Conservation (phyloP, 768 basidiomycete genomes). For the Phallus indusiatus region DNA sequence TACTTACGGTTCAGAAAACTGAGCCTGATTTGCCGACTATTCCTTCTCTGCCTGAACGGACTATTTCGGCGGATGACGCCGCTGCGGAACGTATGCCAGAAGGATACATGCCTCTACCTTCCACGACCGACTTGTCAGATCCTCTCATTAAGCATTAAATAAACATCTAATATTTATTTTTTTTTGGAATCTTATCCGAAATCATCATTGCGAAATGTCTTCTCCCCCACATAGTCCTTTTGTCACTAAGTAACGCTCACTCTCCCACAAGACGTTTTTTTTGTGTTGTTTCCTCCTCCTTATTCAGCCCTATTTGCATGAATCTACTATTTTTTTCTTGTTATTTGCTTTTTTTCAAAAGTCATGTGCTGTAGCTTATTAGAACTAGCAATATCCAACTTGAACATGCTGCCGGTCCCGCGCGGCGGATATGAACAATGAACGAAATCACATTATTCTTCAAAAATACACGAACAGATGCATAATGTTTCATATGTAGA, state of each 20-base stretch:
- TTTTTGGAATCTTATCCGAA: not conserved
- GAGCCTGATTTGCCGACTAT: not conserved
- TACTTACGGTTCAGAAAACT: not conserved
- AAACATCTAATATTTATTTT: not conserved
- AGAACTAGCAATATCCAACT: not conserved
- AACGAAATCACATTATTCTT: not conserved
- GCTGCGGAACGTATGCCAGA: not conserved
- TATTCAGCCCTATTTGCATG: not conserved
- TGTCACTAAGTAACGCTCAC: not conserved
- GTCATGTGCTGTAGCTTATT: not conserved
- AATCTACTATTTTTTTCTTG: not conserved
- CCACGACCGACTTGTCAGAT: not conserved
- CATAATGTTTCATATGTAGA: not conserved
- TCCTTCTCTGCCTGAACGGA: not conserved
- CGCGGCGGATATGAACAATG: not conserved
- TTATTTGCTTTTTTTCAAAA: not conserved
- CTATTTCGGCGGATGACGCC: not conserved
- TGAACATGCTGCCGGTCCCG: too few relatives aligned
- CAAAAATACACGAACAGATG: not conserved
- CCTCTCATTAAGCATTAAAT: conserved; percentile 5
- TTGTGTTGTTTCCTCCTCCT: not conserved
- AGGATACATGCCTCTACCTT: not conserved
- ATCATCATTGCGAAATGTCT: not conserved
- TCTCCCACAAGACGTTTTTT: not conserved
- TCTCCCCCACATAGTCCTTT: not conserved